Evolutionary conservation across 2,329 filamentous ascomycete species (phyloP).

Genomic region (Endothia cerciana): DNA sequence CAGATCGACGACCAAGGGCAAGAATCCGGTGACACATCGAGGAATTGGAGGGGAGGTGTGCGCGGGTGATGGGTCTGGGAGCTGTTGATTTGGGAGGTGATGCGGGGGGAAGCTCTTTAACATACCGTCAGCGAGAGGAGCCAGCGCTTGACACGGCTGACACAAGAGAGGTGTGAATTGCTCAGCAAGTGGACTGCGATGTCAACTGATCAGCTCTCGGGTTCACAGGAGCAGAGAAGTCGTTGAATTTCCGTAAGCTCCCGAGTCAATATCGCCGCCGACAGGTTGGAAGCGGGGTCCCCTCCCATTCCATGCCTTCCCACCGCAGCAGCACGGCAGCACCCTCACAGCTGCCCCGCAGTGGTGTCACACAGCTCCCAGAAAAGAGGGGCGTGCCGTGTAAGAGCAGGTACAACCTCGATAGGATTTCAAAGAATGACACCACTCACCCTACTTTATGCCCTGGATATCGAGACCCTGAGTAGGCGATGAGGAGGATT

Average conservation of each 20-base stretch:
- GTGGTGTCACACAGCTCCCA: slow-evolving; percentile 19
- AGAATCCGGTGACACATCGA: not conserved
- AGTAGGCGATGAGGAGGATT: not conserved
- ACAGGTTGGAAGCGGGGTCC: slow-evolving; percentile 29
- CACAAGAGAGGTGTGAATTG: not conserved
- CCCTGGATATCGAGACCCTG: no score
- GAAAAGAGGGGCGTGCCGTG: slow-evolving; percentile 5
- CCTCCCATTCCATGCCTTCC: slow-evolving; percentile 25
- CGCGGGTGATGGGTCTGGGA: not conserved
- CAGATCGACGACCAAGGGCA: not conserved
- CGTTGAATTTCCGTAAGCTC: not conserved
- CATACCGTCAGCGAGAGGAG: not conserved
- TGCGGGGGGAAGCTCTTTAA: not conserved
- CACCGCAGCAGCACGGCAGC: slow-evolving; percentile 15
- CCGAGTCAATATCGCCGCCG: not conserved
- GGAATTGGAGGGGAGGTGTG: not conserved
- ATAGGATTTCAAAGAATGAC: no score
- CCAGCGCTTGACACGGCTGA: not conserved
- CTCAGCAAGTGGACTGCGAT: not conserved
- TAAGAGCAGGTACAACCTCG: slow-evolving; percentile 6
- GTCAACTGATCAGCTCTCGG: not conserved
- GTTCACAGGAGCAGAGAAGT: not conserved
- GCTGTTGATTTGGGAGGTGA: not conserved
- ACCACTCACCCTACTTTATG: slow-evolving; percentile 5
- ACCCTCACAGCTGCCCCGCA: slow-evolving; percentile 20